Percentiles rank a stretch among this genome's conserved stretches.
phyloP scores from a whole-genome alignment of 306 rosid genomes.

The Vigna trinervia region DNA sequence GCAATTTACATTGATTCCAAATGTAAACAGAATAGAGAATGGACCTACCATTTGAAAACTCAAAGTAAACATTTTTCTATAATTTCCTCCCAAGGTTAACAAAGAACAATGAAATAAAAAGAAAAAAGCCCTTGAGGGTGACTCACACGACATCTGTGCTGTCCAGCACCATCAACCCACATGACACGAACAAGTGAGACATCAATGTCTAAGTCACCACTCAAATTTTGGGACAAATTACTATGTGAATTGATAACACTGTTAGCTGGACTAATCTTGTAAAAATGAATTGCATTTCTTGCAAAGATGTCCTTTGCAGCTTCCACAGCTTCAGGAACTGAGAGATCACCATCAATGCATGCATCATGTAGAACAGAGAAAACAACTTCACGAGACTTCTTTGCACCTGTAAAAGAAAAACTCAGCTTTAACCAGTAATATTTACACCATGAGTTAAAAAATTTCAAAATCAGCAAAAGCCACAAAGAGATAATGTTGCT shows the following conservation, averaged over 20 bases:
- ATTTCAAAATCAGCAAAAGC: slow-evolving; percentile 7
- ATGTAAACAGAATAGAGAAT: background rate
- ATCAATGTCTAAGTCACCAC: slow-evolving; percentile 49
- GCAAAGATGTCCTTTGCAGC: slow-evolving; percentile 81
- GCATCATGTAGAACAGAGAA: slow-evolving; percentile 77
- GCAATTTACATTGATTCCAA: background rate
- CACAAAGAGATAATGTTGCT: background rate
- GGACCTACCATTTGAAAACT: slow-evolving; percentile 2
- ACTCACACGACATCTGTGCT: slow-evolving; percentile 94
- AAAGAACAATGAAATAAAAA: slow-evolving; percentile 23
- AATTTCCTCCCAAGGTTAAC: slow-evolving; percentile 13
- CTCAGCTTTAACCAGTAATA: background rate
- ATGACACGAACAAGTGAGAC: slow-evolving; percentile 73
- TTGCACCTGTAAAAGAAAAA: slow-evolving; percentile 69
- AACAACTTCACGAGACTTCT: slow-evolving; percentile 78
- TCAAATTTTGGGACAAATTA: slow-evolving; percentile 46
- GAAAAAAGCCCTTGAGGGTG: background rate
- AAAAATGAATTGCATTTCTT: slow-evolving; percentile 71
- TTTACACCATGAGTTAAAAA: background rate
- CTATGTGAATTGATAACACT: slow-evolving; percentile 40
- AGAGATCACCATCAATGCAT: slow-evolving; percentile 80
- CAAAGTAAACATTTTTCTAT: slow-evolving; percentile 19
- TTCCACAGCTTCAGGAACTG: slow-evolving; percentile 76
- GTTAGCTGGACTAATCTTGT: slow-evolving; percentile 55
- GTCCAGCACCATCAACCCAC: slow-evolving; percentile 91